A percentile compares a stretch with the other conserved stretches of the same genome.
These are phyloP conservation scores for Arthrinium phaeospermum DNA, from an alignment of 2,329 filamentous ascomycete species.

Conservation along the genomic window DNA sequence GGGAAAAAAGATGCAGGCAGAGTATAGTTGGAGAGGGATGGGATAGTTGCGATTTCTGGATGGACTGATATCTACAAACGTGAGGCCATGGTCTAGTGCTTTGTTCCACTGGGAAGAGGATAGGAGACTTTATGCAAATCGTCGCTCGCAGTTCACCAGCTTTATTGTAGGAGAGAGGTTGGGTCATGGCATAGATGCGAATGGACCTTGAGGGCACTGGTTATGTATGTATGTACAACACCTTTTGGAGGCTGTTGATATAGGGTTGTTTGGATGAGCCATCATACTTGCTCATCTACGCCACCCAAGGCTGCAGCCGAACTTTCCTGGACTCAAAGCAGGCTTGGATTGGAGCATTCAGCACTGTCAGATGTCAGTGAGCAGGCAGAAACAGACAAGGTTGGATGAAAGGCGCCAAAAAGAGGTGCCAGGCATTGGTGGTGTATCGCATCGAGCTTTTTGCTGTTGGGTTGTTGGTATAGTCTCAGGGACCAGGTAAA, in stretches of 20 bases:
- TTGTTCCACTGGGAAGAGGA: background rate
- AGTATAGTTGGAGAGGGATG: background rate
- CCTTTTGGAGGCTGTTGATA: background rate
- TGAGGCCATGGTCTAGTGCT: background rate
- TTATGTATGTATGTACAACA: background rate
- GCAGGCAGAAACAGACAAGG: background rate
- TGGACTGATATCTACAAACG: background rate
- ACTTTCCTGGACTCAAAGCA: background rate
- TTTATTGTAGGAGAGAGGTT: background rate
- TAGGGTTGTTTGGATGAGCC: background rate
- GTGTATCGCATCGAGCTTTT: background rate
- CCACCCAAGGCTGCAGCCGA: background rate
- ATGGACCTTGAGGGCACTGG: background rate
- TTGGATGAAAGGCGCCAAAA: background rate
- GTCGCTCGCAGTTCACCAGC: background rate
- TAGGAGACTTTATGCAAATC: background rate
- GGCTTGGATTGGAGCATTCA: background rate
- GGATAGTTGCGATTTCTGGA: background rate
- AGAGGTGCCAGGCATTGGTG: background rate
- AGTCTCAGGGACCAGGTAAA: background rate
- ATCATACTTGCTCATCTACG: constrained; percentile 9
- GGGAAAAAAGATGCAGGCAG: background rate
- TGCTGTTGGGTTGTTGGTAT: background rate
- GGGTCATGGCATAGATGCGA: background rate
- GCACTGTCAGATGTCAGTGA: background rate